Evolutionary conservation across 2,329 filamentous ascomycete species (phyloP).

Genomic region (Cercospora sesami): DNA sequence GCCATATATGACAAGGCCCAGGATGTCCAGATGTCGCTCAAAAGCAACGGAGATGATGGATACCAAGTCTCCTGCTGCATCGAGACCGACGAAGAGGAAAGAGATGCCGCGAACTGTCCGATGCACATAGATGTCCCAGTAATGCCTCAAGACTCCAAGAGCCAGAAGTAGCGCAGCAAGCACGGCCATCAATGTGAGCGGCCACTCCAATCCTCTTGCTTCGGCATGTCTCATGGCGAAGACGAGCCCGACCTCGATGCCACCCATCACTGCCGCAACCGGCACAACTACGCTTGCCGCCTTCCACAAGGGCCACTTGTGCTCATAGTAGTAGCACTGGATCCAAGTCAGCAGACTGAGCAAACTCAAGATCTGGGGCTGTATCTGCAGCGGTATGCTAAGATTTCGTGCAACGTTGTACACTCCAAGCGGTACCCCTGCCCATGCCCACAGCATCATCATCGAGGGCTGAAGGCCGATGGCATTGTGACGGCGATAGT

Average conservation of each 20-base stretch:
- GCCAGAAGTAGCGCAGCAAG: conserved; percentile 64
- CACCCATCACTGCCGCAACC: conserved; percentile 59
- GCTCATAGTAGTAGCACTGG: conserved; percentile 58
- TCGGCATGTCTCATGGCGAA: conserved; percentile 54
- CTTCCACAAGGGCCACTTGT: conserved; percentile 56
- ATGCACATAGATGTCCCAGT: conserved; percentile 67
- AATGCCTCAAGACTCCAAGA: conserved; percentile 66
- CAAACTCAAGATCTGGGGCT: conserved; percentile 57
- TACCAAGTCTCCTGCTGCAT: conserved; percentile 67
- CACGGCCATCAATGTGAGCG: conserved; percentile 65
- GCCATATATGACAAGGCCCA: conserved; percentile 67
- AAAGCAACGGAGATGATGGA: conserved; percentile 66
- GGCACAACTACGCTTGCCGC: conserved; percentile 53
- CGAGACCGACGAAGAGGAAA: conserved; percentile 69
- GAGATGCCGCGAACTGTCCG: conserved; percentile 69
- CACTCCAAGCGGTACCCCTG: conserved; percentile 65
- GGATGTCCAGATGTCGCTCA: conserved; percentile 57
- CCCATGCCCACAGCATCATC: conserved; percentile 71
- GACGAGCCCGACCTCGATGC: conserved; percentile 60
- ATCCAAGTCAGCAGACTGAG: conserved; percentile 57
- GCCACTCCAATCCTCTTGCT: conserved; percentile 56
- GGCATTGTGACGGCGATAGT: conserved; percentile 66
- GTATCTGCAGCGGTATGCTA: conserved; percentile 56
- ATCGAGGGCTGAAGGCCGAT: conserved; percentile 66
- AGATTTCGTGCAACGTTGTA: conserved; percentile 58